Base-by-base conservation (phyloP, 257 asterid genomes). In the Cinchona pubescens region DNA sequence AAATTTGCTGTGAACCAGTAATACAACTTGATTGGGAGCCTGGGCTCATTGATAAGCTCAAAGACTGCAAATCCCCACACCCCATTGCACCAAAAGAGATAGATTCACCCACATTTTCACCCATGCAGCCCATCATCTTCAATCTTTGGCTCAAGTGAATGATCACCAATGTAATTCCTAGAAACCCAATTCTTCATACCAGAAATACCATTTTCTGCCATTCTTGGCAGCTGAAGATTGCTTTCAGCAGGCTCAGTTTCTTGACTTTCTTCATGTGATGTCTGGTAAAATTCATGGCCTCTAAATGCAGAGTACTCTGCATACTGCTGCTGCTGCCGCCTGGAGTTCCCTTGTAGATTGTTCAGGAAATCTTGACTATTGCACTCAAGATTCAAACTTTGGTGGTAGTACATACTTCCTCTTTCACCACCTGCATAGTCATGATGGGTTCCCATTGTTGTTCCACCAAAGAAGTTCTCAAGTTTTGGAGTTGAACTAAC, bases 11-110 rank as follows among this genome's bases (percentile, higher is more conserved):
- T 18, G 94, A 82, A 12, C 83, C 94, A 43, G 90, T 88, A 37
- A 90, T 85, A 66, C 90, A 90, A 87, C 98, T 92, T 4, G 97
- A 92, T 73, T 94, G 97, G 0, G 99, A 90, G 11, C 96, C 97
- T 19, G 99, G 97, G 88, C 96, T 90, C 98, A 94, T 92, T 21
- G 98, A 92, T 73, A 94, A 78, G 83, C 87, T 94, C 69, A 94
- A 74, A 25, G 96, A 81, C 60, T 94, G 94, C 76, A 94, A 72
- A 76, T 94, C 97, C 9, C 96, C 91, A 71, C 87, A 90, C 2
- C 92, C 94, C 78, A 86, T 67, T 49, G 89, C 69, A 48, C 88
- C 85, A 79, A 79, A 67, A 38, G 83, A 68, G 27, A 78, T 82
- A 62, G 90, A 49, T 67, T 82, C 90, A 10, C 75, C 84, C 42